Percentiles rank a stretch among this genome's conserved stretches.
Evolutionary conservation across 352 stramenopile genomes (phyloP).

Genomic region (Lagenidium giganteum): DNA sequence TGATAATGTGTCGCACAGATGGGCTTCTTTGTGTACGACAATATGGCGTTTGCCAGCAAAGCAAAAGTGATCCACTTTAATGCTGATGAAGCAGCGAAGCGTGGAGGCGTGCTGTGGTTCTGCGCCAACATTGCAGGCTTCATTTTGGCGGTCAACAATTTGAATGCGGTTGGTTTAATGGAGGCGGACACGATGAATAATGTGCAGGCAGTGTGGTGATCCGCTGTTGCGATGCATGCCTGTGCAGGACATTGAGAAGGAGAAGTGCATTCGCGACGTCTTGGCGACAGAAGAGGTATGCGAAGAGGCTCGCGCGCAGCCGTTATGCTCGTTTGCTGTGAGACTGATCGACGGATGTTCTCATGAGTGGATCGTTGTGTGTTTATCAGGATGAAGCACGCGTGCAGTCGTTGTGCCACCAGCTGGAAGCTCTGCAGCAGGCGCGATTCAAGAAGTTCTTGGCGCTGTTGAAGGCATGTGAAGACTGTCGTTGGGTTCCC

Average conservation of each 20-base stretch:
- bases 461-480: conserved; percentile 55
- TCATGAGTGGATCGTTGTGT: not conserved
- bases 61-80: conserved; percentile 67
- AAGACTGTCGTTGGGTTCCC: not conserved
- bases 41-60: conserved; percentile 80
- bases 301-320: not conserved
- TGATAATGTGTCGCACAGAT: conserved; percentile 30
- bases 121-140: conserved; percentile 80
- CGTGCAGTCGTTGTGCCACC: conserved; percentile 39
- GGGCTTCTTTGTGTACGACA: conserved; percentile 86
- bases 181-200: no score
- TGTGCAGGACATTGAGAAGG: conserved; percentile 65
- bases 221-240: no score
- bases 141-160: conserved; percentile 55
- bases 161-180: conserved; percentile 50
- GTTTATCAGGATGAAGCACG: conserved; percentile 29
- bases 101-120: conserved; percentile 81
- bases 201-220: no score
- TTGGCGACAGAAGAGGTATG: conserved; percentile 48
- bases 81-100: conserved; percentile 51
- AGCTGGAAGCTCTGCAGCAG: conserved; percentile 55
- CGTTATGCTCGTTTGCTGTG: not conserved
- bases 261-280: conserved; percentile 72
- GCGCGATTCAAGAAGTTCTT: conserved; percentile 79
- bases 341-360: not conserved